Base-by-base conservation (phyloP, 495 filamentous ascomycete species). In the Penicillium lagena region DNA sequence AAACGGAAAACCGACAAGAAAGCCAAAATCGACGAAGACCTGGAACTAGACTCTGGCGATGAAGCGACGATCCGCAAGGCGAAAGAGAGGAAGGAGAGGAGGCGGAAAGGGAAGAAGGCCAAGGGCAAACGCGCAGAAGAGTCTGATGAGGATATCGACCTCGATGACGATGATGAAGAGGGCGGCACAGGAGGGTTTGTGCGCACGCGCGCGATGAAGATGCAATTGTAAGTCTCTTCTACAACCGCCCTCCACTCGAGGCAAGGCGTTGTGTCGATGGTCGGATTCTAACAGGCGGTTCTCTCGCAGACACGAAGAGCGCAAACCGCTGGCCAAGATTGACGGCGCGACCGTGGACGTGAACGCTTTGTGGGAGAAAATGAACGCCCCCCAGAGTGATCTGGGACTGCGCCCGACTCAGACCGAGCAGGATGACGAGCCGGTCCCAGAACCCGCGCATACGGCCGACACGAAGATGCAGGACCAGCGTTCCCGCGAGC, bases 311-410 rank as follows among this genome's bases (percentile, higher is more conserved):
- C 77, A 80, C 49, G 73, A 78, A 61, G 79, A 86, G 55, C 78
- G 74, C 38, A 82, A 79, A 67, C 63, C 76, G n/a, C 64, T 82
- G 29, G 72, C 78, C 7, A 73, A 66, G 42, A 79, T 73, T 35
- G 82, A 82, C 6, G 84, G 80, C 3, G 83, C 85, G 8, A 95
- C 90, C 9, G 68, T 93, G 38, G 87, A 98, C 58, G 86, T 98
- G n/a, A 85, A 97, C 47, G 81, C 81, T 9, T 55, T 97, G 12
- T 98, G 93, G 93, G 77, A 75, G 28, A 75, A 80, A 53, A 87
- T 98, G 87, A 83, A 78, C 15, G 66, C 76, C 7, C 56, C 67
- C 9, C 55, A 58, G n/a, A 48, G 40, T 13, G 39, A 52, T 0
- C 8, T 47, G 17, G 57, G 55, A 15, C 15, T 48, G 14, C 40